These are phyloP conservation scores for Tolypocladium album DNA, from an alignment of 2,329 filamentous ascomycete species.

Conservation along the genomic window DNA sequence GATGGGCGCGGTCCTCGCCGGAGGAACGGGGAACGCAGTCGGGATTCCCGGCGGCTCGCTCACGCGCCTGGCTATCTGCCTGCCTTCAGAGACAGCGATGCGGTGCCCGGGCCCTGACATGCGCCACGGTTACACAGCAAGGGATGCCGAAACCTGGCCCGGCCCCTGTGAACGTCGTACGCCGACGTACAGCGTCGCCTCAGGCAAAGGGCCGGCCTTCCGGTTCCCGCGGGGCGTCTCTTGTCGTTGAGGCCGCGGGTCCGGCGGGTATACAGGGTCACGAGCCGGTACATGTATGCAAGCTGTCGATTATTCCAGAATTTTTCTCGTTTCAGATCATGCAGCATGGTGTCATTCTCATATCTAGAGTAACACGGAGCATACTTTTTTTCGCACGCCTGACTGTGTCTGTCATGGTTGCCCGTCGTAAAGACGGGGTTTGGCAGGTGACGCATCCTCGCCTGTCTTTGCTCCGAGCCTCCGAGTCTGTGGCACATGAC, in stretches of 20 bases:
- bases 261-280: neutral
- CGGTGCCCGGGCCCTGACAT: neutral
- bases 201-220: neutral
- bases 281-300: neutral
- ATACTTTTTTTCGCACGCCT: neutral
- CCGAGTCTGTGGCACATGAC: neutral
- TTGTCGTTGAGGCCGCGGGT: neutral
- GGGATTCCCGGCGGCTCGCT: neutral
- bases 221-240: neutral
- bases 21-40: neutral
- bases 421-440: neutral
- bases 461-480: neutral
- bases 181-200: neutral
- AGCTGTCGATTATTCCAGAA: neutral
- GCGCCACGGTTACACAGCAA: neutral
- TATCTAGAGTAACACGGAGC: neutral
- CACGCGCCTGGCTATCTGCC: neutral
- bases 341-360: neutral
- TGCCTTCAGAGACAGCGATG: neutral
- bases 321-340: neutral
- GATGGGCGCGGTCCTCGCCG: neutral
- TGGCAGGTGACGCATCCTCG: neutral
- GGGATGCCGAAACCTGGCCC: neutral
- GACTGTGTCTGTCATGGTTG: neutral
- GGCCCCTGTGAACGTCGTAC: neutral